These are phyloP conservation scores for Skeletonema marinoi DNA, from an alignment of 108 stramenopile genomes.

Conservation along the genomic window DNA sequence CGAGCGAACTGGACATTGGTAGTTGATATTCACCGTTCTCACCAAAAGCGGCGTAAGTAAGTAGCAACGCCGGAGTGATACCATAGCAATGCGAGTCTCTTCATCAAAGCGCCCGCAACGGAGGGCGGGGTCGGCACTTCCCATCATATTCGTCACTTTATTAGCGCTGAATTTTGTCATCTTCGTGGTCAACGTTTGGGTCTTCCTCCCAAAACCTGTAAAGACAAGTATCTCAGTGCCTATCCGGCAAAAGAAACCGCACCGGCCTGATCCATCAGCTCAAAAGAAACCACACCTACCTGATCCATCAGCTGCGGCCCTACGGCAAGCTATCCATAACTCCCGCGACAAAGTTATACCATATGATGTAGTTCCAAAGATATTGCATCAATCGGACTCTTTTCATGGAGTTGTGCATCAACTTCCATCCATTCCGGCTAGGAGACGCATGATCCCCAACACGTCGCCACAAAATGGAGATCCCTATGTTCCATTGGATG, in stretches of 20 bases:
- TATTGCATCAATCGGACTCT: not conserved
- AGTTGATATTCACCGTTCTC: no score
- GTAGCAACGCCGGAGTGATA: no score
- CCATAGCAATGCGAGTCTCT: not conserved
- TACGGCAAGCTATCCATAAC: not conserved
- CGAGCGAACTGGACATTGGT: no score
- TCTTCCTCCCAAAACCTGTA: not conserved
- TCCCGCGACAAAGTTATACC: not conserved
- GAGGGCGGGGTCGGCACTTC: not conserved
- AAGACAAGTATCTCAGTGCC: not conserved
- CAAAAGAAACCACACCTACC: not conserved
- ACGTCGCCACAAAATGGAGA: not conserved
- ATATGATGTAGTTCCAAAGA: slow-evolving; percentile 2
- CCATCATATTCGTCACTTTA: not conserved
- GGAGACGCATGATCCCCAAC: slow-evolving; percentile 3
- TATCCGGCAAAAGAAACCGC: not conserved
- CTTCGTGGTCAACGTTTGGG: not conserved
- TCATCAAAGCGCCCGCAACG: not conserved
- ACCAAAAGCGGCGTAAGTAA: no score
- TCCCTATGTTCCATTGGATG: slow-evolving; percentile 14
- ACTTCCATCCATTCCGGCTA: slow-evolving; percentile 6
- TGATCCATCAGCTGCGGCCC: not conserved
- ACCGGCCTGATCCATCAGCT: no score
- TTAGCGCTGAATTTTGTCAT: not conserved
- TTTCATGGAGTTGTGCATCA: slow-evolving; percentile 3